Percentiles rank a stretch among this genome's conserved stretches.
phyloP scores from a whole-genome alignment of 202 grass and related monocot species.

The Tripidium arundinaceum region DNA sequence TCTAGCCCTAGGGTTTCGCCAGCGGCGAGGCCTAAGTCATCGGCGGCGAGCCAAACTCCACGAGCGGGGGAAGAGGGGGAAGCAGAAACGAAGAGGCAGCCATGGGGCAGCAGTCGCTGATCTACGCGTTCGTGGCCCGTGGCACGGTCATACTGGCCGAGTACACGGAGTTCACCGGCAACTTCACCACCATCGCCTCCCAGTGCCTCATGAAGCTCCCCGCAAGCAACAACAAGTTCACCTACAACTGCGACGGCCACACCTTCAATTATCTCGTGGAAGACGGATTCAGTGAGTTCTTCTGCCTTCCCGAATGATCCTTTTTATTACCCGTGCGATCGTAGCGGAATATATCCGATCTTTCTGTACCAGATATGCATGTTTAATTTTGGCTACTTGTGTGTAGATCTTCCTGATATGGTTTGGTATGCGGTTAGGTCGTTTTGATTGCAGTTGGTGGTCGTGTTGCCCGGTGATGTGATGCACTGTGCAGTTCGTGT shows the following conservation, averaged over 20 bases:
- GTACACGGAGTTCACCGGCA: constrained; percentile 95
- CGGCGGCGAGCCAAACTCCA: background rate
- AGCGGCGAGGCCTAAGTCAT: too few relatives aligned
- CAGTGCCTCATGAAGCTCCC: constrained; percentile 95
- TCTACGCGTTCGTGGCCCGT: constrained; percentile 91
- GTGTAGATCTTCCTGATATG: constrained; percentile 20
- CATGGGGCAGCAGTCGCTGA: constrained; percentile 83
- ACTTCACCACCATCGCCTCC: constrained; percentile 87
- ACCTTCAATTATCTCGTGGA: constrained; percentile 98
- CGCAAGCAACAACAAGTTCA: constrained; percentile 85
- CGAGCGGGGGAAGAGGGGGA: background rate
- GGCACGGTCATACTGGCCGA: constrained; percentile 84
- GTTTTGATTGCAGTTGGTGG: constrained; percentile 2
- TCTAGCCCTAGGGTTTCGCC: constrained; percentile 42
- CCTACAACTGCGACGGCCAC: constrained; percentile 89
- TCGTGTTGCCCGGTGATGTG: background rate
- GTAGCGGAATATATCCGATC: too few relatives aligned
- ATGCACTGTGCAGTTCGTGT: background rate
- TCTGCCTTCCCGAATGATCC: too few relatives aligned
- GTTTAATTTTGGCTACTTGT: background rate
- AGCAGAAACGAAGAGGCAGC: background rate
- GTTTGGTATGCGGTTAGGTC: background rate
- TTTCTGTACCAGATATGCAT: too few relatives aligned
- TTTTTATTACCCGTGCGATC: too few relatives aligned
- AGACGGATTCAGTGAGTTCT: constrained; percentile 87